Evolutionary conservation across 805 yeast species (phyloP), one percentile per base, ranked within the genome.

Genomic region (Wickerhamomyces tratensis): DNA sequence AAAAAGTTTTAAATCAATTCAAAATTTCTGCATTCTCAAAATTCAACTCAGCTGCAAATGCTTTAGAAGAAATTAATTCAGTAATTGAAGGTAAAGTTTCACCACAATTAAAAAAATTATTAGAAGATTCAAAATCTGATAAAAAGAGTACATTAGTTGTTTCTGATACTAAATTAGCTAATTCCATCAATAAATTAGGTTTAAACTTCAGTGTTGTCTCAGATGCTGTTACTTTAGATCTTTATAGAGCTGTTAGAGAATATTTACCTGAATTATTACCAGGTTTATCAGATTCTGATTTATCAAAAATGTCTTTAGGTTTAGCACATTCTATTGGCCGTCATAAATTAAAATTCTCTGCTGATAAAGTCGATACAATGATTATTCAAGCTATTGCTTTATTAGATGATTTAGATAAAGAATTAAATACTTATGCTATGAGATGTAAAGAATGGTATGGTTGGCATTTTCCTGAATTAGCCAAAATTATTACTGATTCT

Each of bases 361-460:
- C 98, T 48, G 98, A 93, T 65, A 93, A 93, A 70, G 98, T 93
- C 45, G 98, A 93, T 69, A 91, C 94, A 50, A 93, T 93, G 98
- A 91, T 93, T 63, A 94, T 93, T 50, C 98, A 93, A 72, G 98
- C 98, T 45, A 93, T 93, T 68, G 96, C 98, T 20, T 73, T 93
- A 52, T 76, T 93, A 59, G 98, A 93, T 59, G 97, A 93, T 61
- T 76, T 93, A 57, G 98, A 93, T 72, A 93, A 93, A 71, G 98
- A 93, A 67, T 77, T 93, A 57, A 93, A 93, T 72, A 93, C 97
- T 41, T 93, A 91, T 58, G 96, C 98, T 53, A 93, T 93, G 98
- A 82, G 98, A 72, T 79, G 91, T 69, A 93, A 91, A 72, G 98
- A 93, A 71, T 93, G 98, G 98, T 93, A 93, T 70, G 98, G 98